Conservation (phyloP, 768 basidiomycete species). For the Ramaria rubella region DNA sequence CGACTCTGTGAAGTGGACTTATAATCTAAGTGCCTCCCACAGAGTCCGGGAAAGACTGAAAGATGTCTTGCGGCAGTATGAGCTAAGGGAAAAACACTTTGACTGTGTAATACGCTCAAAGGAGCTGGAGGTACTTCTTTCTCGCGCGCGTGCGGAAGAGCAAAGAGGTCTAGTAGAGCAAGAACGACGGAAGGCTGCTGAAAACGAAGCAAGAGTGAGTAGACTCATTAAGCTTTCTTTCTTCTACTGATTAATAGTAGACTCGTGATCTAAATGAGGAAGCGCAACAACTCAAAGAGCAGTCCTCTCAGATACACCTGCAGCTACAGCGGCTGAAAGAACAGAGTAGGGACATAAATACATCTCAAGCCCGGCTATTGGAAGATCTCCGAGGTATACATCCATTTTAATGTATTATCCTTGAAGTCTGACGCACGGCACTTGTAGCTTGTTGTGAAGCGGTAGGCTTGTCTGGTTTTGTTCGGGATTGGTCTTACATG, state of each 20-base stretch:
- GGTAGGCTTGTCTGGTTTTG: conserved; percentile 37
- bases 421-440: neutral
- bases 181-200: conserved; percentile 50
- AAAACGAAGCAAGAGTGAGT: conserved; percentile 65
- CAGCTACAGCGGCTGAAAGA: conserved; percentile 76
- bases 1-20: conserved; percentile 4
- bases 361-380: conserved; percentile 9
- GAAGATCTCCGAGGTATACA: conserved; percentile 8
- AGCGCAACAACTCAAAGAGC: conserved; percentile 67
- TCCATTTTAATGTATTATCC: neutral
- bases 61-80: conserved; percentile 80
- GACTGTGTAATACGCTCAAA: conserved; percentile 90
- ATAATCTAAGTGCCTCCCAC: conserved; percentile 3
- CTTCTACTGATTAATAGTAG: neutral
- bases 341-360: conserved; percentile 31
- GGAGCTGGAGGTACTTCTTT: conserved; percentile 81
- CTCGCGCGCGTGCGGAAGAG: conserved; percentile 81
- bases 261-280: conserved; percentile 53
- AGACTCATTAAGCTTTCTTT: neutral
- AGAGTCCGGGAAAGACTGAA: conserved; percentile 84
- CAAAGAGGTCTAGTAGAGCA: conserved; percentile 77
- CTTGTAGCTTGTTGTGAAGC: conserved; percentile 71
- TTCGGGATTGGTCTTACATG: conserved; percentile 10
- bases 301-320: conserved; percentile 43
- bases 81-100: conserved; percentile 86